Evolutionary conservation across 2,329 filamentous ascomycete species (phyloP), one percentile per base, ranked within the genome.

Genomic region (Penicillium sp.): DNA sequence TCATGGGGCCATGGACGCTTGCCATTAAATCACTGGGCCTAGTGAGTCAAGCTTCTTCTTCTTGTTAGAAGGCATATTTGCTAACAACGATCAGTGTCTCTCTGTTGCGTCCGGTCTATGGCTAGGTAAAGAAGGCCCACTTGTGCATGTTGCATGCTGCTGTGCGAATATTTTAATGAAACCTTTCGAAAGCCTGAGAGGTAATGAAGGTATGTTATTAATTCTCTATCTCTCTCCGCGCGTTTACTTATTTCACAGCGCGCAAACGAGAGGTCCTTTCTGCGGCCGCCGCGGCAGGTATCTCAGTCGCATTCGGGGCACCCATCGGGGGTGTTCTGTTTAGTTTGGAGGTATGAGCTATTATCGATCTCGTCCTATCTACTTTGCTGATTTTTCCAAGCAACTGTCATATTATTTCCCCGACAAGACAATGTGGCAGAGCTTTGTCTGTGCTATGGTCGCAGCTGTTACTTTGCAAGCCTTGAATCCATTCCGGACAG

Each of bases 401-500:
- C 91, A 96, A 83, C 81, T 97, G 3, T 96, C 92, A 0, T 97
- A 97, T 74, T 97, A 97, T 75, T 97, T 97, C 67, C 93, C 94
- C 0, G 93, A 97, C 77, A 97, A 97, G 76, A 97, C 94, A 10
- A 97, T 99, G 94, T 99, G 94, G 94, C 94, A 97, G 74, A 96
- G 92, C 69, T 99, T 99, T 70, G 94, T 99, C 41, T 97, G 94
- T 69, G 94, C 94, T 72, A 97, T 97, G 93, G 91, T 96, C n/a
- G 94, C 93, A 17, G 93, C 94, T 19, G 91, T 97, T 38, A 91
- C 92, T 15, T 81, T 99, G 5, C 93, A 97, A 74, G 91, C 91
- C 6, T 85, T 96, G 61, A 94, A 99, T 72, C 94, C 94, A 5
- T 97, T 97, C 73, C 86, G 94, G 53, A 96, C 93, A 1, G 94